These are phyloP conservation scores for Primulina huaijiensis DNA, from an alignment of 257 asterid species.

Conservation along the genomic window DNA sequence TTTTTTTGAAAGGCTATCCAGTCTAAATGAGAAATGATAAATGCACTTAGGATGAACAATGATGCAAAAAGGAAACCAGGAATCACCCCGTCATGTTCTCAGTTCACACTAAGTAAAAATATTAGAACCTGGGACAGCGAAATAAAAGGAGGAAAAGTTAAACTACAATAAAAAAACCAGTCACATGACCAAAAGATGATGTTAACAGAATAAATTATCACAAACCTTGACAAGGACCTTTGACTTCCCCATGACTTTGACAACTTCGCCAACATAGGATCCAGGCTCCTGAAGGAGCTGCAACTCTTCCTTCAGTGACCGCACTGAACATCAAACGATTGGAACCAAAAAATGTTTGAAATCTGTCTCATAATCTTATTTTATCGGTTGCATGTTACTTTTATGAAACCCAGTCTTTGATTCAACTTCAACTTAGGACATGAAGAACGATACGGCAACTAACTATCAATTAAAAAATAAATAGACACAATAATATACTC, in stretches of 20 bases:
- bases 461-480: not conserved
- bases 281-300: slow-evolving; percentile 98
- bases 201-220: no score
- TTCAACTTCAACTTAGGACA: not conserved
- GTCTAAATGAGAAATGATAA: not conserved
- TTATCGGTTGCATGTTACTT: not conserved
- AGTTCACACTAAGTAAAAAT: slow-evolving; percentile 2
- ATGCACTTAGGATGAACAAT: not conserved
- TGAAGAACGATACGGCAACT: slow-evolving; percentile 4
- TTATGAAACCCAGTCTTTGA: slow-evolving; percentile 2
- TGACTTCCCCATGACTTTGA: slow-evolving; percentile 90
- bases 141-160: not conserved
- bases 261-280: slow-evolving; percentile 97
- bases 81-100: not conserved
- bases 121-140: not conserved
- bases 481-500: slow-evolving; percentile 5
- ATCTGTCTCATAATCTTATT: not conserved
- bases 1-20: not conserved
- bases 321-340: slow-evolving; percentile 44
- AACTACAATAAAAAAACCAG: not conserved
- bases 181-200: not conserved
- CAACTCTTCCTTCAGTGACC: slow-evolving; percentile 88
- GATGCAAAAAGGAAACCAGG: slow-evolving; percentile 4
- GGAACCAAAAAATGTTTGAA: not conserved
- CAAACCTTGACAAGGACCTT: slow-evolving; percentile 65